Percentiles rank a stretch among this genome's conserved stretches.
phyloP scores from a whole-genome alignment of 139 green algal genomes.

The Coelastrella sp. region DNA sequence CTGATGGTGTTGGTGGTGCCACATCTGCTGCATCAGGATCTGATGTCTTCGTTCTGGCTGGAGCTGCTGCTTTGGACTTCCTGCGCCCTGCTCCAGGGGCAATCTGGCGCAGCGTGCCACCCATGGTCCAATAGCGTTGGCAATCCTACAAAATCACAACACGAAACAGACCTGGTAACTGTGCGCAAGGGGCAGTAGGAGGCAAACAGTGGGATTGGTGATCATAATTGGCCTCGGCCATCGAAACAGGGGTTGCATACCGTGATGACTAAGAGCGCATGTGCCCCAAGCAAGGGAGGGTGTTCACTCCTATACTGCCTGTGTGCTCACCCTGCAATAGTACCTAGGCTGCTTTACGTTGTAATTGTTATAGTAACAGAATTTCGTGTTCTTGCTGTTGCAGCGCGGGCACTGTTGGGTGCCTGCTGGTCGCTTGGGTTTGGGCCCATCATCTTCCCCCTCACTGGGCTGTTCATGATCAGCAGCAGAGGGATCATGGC shows the following conservation, averaged over 20 bases:
- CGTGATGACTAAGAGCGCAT: not conserved
- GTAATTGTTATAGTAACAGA: conserved; percentile 99
- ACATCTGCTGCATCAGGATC: not conserved
- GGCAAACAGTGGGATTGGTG: not conserved
- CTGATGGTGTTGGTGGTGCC: not conserved
- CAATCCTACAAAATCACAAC: conserved; percentile 66
- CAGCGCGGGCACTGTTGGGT: conserved; percentile 84
- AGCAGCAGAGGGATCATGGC: not conserved
- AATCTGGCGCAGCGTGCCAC: conserved; percentile 92
- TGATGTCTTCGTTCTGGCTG: not conserved
- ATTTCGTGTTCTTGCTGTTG: conserved; percentile 89
- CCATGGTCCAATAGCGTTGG: conserved; percentile 94
- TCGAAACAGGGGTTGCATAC: not conserved
- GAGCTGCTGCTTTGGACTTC: conserved; percentile 61
- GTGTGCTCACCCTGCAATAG: conserved; percentile 82
- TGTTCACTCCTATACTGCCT: not conserved
- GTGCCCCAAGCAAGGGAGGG: not conserved
- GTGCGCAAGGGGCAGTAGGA: too few relatives aligned
- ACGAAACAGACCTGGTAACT: not conserved
- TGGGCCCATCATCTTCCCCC: not conserved
- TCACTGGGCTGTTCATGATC: not conserved
- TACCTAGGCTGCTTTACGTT: conserved; percentile 95
- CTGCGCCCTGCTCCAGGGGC: conserved; percentile 84
- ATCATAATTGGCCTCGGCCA: not conserved
- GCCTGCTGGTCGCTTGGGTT: conserved; percentile 54